phyloP scores from a whole-genome alignment of 345 rosid genomes.

The Cardamine chenopodiifolia region DNA sequence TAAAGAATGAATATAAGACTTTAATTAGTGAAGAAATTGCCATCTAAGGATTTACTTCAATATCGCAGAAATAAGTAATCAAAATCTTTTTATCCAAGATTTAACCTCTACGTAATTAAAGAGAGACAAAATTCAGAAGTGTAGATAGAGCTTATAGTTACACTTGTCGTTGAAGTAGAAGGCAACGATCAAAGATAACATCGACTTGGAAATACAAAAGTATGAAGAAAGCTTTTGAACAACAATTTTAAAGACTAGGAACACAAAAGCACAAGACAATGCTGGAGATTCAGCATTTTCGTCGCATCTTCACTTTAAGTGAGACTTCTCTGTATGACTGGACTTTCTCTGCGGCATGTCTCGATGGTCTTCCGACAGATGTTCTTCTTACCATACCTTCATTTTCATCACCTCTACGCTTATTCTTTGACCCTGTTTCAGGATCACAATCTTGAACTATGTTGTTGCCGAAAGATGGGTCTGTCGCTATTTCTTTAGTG shows the following conservation, averaged over 20 bases:
- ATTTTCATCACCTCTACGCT: conserved; percentile 39
- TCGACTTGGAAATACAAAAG: conserved; percentile 22
- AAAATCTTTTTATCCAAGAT: background rate
- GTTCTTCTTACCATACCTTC: conserved; percentile 42
- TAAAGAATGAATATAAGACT: background rate
- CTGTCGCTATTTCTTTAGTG: conserved; percentile 26
- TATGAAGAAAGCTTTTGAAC: conserved; percentile 18
- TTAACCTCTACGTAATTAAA: background rate
- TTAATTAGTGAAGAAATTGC: background rate
- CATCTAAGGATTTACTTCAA: background rate
- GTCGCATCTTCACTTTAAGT: conserved; percentile 69
- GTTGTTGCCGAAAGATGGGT: background rate
- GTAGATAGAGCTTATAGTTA: background rate
- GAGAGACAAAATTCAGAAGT: background rate
- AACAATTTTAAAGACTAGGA: conserved; percentile 13
- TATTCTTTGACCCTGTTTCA: conserved; percentile 32
- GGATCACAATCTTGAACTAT: conserved; percentile 31
- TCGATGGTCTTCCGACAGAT: conserved; percentile 63
- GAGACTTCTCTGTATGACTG: conserved; percentile 83
- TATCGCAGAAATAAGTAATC: background rate
- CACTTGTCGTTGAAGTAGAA: background rate
- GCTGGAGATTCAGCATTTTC: conserved; percentile 33
- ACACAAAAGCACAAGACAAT: conserved; percentile 4
- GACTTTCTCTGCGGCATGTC: conserved; percentile 65
- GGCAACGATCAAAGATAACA: background rate